These are phyloP conservation scores for Apiospora koreana DNA, from an alignment of 2,329 filamentous ascomycete species.

Conservation along the genomic window DNA sequence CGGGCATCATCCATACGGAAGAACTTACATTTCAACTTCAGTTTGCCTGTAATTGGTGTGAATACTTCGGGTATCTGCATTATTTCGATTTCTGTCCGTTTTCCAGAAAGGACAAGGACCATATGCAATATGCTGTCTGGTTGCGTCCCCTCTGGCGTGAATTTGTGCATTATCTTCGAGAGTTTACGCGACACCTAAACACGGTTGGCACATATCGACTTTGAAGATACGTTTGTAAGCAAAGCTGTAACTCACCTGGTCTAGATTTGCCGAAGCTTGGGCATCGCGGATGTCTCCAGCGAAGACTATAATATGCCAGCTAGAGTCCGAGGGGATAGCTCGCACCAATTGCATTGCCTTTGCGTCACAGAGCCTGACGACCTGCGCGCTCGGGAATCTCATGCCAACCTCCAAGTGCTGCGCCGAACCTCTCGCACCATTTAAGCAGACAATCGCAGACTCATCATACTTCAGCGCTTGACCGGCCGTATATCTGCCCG, in stretches of 20 bases:
- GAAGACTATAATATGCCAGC: conserved; percentile 54
- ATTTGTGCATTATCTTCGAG: conserved; percentile 32
- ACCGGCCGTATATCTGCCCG: conserved; percentile 61
- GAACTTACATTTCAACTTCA: conserved; percentile 51
- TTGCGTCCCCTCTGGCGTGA: conserved; percentile 44
- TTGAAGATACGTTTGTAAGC: not conserved
- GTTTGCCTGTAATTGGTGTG: conserved; percentile 55
- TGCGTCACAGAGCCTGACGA: conserved; percentile 61
- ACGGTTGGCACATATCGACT: conserved; percentile 11
- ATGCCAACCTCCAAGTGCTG: conserved; percentile 49
- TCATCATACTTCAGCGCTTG: conserved; percentile 56
- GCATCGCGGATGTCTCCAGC: conserved; percentile 48
- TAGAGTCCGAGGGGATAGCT: conserved; percentile 46
- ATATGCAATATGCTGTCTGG: conserved; percentile 59
- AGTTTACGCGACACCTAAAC: conserved; percentile 23
- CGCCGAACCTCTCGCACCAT: conserved; percentile 39
- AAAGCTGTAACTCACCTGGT: conserved; percentile 25
- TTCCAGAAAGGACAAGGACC: conserved; percentile 53
- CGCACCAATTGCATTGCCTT: conserved; percentile 55
- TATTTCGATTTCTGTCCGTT: conserved; percentile 49
- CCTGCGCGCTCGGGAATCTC: conserved; percentile 58
- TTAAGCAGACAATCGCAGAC: conserved; percentile 45
- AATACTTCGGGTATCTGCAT: conserved; percentile 57
- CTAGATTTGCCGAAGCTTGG: conserved; percentile 29
- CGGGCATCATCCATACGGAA: not conserved